These are phyloP conservation scores for Hypericum perforatum DNA, from an alignment of 345 rosid genomes.

Conservation along the genomic window DNA sequence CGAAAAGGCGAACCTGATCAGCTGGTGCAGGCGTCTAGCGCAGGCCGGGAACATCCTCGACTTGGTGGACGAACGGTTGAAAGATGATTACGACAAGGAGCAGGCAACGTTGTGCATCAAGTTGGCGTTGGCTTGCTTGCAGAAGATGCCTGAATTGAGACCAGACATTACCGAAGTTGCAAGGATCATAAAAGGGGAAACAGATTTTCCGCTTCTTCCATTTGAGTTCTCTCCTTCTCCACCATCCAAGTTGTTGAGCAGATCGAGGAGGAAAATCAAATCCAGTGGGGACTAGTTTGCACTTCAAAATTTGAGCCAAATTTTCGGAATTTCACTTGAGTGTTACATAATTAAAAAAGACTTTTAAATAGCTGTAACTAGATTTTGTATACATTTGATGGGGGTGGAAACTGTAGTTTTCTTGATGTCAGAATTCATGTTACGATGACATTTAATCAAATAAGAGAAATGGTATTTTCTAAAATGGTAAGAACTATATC, in stretches of 20 bases:
- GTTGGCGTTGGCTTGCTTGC: constrained; percentile 73
- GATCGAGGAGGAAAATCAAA: constrained; percentile 48
- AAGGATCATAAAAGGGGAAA: constrained; percentile 77
- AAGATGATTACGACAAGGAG: constrained; percentile 57
- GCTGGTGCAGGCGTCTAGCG: constrained; percentile 93
- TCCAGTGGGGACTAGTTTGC: constrained; percentile 24
- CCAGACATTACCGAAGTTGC: constrained; percentile 76
- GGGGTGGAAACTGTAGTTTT: no score
- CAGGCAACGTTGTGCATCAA: constrained; percentile 82
- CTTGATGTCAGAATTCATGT: no score
- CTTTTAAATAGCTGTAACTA: no score
- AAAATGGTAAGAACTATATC: no score
- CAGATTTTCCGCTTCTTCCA: constrained; percentile 56
- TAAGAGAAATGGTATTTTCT: no score
- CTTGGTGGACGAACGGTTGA: constrained; percentile 78
- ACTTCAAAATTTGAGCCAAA: no score
- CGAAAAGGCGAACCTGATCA: constrained; percentile 87
- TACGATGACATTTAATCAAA: no score
- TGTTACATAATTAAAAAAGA: no score
- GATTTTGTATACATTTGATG: no score
- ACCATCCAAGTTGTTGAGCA: constrained; percentile 51
- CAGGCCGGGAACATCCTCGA: constrained; percentile 73
- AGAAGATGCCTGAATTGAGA: constrained; percentile 79
- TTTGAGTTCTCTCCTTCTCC: constrained; percentile 92
- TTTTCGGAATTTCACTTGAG: no score